These are phyloP conservation scores for Botryosphaeria dothidea DNA, from an alignment of 2,329 filamentous ascomycete species.

Conservation along the genomic window DNA sequence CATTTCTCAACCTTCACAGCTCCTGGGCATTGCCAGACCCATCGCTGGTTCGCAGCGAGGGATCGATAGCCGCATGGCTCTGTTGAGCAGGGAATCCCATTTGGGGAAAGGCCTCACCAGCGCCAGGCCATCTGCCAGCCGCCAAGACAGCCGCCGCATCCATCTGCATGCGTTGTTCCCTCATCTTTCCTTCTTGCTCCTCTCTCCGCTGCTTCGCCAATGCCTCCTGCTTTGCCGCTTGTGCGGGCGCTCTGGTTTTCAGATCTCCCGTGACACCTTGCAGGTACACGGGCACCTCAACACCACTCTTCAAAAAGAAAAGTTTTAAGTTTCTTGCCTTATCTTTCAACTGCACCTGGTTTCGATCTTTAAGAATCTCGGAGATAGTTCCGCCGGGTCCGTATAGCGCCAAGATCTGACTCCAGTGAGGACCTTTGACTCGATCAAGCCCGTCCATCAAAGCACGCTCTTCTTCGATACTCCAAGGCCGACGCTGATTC, in stretches of 20 bases:
- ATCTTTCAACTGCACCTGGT: conserved; percentile 89
- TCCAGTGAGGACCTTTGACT: conserved; percentile 91
- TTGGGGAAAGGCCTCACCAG: not conserved
- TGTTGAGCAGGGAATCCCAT: conserved; percentile 4
- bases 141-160: conserved; percentile 16
- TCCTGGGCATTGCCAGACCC: not conserved
- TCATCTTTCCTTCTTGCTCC: conserved; percentile 15
- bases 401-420: conserved; percentile 83
- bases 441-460: conserved; percentile 85
- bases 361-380: conserved; percentile 82
- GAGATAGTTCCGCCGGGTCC: conserved; percentile 77
- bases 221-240: conserved; percentile 34
- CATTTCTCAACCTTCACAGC: not conserved
- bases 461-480: conserved; percentile 84
- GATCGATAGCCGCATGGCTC: conserved; percentile 11
- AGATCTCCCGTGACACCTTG: conserved; percentile 87
- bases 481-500: conserved; percentile 75
- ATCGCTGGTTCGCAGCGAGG: conserved; percentile 4
- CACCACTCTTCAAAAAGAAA: conserved; percentile 88
- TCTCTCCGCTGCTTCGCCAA: conserved; percentile 17
- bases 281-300: conserved; percentile 85
- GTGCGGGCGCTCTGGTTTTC: conserved; percentile 77
- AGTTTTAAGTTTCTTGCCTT: conserved; percentile 88
- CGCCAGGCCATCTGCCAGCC: conserved; percentile 13
- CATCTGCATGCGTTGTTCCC: conserved; percentile 14